Conservation (phyloP, 805 yeast species). For the Kodamaea restingae region DNA sequence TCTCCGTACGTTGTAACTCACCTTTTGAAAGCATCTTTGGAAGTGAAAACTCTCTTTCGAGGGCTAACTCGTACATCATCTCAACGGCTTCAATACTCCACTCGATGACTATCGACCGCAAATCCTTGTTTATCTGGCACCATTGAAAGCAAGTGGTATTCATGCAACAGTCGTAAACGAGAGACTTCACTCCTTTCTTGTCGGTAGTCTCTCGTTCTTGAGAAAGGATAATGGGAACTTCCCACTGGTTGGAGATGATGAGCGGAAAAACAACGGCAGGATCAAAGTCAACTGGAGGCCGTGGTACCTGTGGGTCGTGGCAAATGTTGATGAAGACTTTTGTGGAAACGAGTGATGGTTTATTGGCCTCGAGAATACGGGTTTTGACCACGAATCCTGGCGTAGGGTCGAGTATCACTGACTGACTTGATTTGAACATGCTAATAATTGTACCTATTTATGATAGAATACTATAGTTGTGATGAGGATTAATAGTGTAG, state of each 20-base stretch:
- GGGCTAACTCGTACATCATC: constrained; percentile 39
- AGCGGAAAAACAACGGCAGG: constrained; percentile 57
- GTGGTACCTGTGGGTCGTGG: constrained; percentile 59
- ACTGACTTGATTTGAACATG: constrained; percentile 5
- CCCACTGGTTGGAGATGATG: constrained; percentile 74
- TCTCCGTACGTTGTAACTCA: constrained; percentile 42
- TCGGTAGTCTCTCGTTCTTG: constrained; percentile 54
- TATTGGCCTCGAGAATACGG: constrained; percentile 36
- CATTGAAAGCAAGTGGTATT: constrained; percentile 60
- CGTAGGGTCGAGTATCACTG: constrained; percentile 42
- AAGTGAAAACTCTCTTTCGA: constrained; percentile 60
- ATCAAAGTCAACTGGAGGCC: constrained; percentile 51
- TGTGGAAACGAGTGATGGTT: constrained; percentile 30
- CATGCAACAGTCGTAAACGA: constrained; percentile 77
- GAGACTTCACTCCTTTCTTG: constrained; percentile 62
- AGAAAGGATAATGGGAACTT: constrained; percentile 75
- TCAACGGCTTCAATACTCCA: constrained; percentile 85
- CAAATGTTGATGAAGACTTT: constrained; percentile 82
- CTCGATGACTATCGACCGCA: constrained; percentile 65
- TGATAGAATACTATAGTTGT: too few relatives aligned
- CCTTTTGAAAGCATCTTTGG: constrained; percentile 80
- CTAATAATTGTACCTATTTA: neutral
- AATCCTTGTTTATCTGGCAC: constrained; percentile 54
- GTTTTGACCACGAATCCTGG: constrained; percentile 78
- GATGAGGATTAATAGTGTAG: too few relatives aligned